These are phyloP conservation scores for Botryosphaeria agaves DNA, from an alignment of 2,329 filamentous ascomycete species.

Conservation along the genomic window DNA sequence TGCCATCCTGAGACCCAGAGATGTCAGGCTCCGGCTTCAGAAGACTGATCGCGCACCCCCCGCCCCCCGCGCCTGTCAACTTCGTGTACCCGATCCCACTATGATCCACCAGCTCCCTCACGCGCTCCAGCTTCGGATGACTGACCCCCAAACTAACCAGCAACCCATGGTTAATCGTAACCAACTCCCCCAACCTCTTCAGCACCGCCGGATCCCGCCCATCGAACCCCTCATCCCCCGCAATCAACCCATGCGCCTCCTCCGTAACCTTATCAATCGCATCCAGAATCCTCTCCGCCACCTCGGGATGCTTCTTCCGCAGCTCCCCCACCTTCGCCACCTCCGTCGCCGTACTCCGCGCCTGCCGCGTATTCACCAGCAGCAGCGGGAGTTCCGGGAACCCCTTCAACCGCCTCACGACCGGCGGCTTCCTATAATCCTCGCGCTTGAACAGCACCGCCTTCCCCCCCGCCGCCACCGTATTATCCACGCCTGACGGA, in stretches of 20 bases:
- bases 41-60: slow-evolving; percentile 87
- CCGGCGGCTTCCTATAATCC: slow-evolving; percentile 61
- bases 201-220: slow-evolving; percentile 44
- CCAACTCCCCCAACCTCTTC: slow-evolving; percentile 66
- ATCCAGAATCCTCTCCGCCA: slow-evolving; percentile 68
- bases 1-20: too few species aligned
- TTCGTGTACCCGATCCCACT: slow-evolving; percentile 93
- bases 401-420: slow-evolving; percentile 59
- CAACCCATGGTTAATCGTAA: slow-evolving; percentile 86
- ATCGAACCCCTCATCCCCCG: slow-evolving; percentile 48
- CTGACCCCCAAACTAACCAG: slow-evolving; percentile 85
- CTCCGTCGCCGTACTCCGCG: slow-evolving; percentile 71
- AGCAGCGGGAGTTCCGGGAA: slow-evolving; percentile 88
- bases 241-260: slow-evolving; percentile 37
- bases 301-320: slow-evolving; percentile 51
- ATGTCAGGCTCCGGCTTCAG: slow-evolving; percentile 58
- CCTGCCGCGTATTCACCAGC: slow-evolving; percentile 73
- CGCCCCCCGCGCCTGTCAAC: slow-evolving; percentile 85
- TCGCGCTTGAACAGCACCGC: slow-evolving; percentile 77
- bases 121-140: slow-evolving; percentile 79
- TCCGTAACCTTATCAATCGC: slow-evolving; percentile 62
- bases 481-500: slow-evolving; percentile 93
- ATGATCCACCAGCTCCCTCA: slow-evolving; percentile 81
- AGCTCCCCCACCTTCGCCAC: slow-evolving; percentile 72
- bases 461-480: slow-evolving; percentile 82